Conservation (phyloP, 345 rosid species). For the Eucalyptus pumila region DNA sequence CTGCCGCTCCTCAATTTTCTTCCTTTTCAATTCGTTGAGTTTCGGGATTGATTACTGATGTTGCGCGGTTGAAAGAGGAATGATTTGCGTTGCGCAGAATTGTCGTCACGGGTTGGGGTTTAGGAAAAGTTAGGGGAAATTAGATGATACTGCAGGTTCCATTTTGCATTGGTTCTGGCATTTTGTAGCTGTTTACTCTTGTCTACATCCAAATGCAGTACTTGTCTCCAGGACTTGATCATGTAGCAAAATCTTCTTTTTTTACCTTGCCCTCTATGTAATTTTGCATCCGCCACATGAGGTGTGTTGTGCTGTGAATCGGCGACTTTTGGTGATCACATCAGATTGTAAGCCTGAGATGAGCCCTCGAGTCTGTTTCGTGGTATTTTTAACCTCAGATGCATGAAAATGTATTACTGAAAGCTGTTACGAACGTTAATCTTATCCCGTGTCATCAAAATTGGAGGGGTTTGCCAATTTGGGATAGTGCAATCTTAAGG, state of each 20-base stretch:
- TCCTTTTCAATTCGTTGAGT: background rate
- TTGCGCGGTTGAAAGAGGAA: background rate
- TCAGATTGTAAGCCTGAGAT: background rate
- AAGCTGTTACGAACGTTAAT: background rate
- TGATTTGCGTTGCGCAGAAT: background rate
- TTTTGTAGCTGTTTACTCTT: background rate
- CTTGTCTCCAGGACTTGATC: background rate
- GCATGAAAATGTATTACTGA: background rate
- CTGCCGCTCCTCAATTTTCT: background rate
- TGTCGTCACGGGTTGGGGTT: background rate
- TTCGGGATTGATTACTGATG: background rate
- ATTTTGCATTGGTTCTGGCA: background rate
- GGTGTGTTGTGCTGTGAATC: background rate
- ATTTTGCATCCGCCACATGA: background rate
- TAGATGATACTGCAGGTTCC: background rate
- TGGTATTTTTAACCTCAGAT: background rate
- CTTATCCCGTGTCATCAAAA: background rate
- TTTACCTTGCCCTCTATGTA: background rate
- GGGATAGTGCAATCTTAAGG: background rate
- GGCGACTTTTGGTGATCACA: background rate
- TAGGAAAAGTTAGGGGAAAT: background rate
- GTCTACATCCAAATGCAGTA: background rate
- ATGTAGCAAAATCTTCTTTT: background rate
- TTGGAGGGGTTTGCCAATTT: background rate
- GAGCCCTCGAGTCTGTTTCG: background rate